A percentile compares a stretch with the other conserved stretches of the same genome.
Evolutionary conservation across 2,329 filamentous ascomycete species (phyloP).

Genomic region (Colletotrichum costaricense): DNA sequence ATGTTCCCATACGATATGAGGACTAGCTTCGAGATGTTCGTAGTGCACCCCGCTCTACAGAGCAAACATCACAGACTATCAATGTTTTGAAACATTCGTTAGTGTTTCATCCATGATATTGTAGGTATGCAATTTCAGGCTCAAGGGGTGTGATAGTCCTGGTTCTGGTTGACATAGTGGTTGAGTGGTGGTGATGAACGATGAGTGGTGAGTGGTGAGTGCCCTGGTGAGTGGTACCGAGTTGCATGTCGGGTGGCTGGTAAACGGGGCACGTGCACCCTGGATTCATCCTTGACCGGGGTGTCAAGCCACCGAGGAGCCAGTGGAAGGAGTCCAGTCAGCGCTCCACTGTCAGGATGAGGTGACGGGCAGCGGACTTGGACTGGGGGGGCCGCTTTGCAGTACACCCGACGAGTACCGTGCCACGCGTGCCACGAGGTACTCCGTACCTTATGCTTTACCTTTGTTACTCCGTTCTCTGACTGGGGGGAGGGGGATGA

Average conservation of each 20-base stretch:
- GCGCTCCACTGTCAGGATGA: constrained; percentile 30
- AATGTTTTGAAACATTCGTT: constrained; percentile 34
- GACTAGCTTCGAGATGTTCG: neutral
- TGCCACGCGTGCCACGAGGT: neutral
- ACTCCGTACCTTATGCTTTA: neutral
- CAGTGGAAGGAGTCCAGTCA: neutral
- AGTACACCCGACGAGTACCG: neutral
- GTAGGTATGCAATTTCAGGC: neutral
- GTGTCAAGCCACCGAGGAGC: constrained; percentile 22
- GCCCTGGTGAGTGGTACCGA: neutral
- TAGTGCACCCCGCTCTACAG: neutral
- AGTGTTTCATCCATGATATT: constrained; percentile 30
- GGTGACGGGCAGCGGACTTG: constrained; percentile 32
- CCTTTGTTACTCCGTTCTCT: neutral
- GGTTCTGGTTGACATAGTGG: neutral
- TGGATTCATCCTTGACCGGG: constrained; percentile 13
- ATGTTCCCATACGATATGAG: neutral
- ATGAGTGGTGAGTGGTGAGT: neutral
- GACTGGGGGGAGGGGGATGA: neutral
- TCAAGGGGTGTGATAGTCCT: neutral
- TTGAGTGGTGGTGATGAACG: neutral
- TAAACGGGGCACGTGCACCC: constrained; percentile 20
- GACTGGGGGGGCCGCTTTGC: constrained; percentile 7
- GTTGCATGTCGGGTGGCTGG: constrained; percentile 29
- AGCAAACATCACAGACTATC: constrained; percentile 13